Evolutionary conservation across 495 filamentous ascomycete genomes (phyloP).

Genomic region (Cercophora sp.): DNA sequence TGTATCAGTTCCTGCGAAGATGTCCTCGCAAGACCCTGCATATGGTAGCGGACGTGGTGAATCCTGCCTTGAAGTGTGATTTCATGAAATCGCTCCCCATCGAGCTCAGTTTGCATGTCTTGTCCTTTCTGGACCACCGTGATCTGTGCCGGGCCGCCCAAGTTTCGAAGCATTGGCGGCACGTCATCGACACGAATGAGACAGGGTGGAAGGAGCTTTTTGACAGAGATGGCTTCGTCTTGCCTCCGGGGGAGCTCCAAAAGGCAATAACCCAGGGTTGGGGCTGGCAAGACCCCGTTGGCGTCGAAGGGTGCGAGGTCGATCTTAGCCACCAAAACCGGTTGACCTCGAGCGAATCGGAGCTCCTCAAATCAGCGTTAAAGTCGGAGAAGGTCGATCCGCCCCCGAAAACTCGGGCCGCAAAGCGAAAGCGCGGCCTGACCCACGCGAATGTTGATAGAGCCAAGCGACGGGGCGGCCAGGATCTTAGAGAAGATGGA

Average conservation of each 20-base stretch:
- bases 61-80: conserved; percentile 94
- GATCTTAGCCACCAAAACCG: conserved; percentile 61
- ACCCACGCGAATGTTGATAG: conserved; percentile 41
- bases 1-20: conserved; percentile 88
- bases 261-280: conserved; percentile 89
- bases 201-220: conserved; percentile 93
- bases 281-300: conserved; percentile 94
- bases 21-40: conserved; percentile 88
- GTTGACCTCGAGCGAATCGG: conserved; percentile 47
- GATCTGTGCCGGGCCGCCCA: conserved; percentile 90
- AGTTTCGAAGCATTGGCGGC: conserved; percentile 91
- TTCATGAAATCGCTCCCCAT: conserved; percentile 77
- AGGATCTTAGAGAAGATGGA: conserved; percentile 33
- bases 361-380: conserved; percentile 34
- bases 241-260: conserved; percentile 80
- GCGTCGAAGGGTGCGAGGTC: conserved; percentile 68
- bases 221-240: conserved; percentile 71
- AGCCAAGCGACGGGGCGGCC: conserved; percentile 51
- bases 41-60: conserved; percentile 87
- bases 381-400: conserved; percentile 33
- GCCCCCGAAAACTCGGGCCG: conserved; percentile 25
- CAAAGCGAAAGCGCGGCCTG: conserved; percentile 42
- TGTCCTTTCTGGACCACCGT: conserved; percentile 79
- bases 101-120: conserved; percentile 82
- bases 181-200: conserved; percentile 85